Evolutionary conservation across 768 basidiomycete genomes (phyloP), one percentile per base, ranked within the genome.

Genomic region (Amanita rubescens): DNA sequence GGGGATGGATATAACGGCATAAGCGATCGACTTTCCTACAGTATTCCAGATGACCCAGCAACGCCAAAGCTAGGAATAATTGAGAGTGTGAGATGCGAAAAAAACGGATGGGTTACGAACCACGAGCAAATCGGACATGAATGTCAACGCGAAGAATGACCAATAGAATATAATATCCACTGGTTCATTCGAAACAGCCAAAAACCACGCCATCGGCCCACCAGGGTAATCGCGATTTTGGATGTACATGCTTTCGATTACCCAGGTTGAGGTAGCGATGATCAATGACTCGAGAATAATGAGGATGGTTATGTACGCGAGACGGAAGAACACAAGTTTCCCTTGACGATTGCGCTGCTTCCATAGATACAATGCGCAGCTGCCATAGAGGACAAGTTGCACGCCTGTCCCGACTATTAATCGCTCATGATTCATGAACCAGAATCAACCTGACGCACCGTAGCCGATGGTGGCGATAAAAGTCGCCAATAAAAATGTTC

Each of bases 171-270:
- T 66, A 11, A 75, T 71, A 48, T 76, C 73, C 54, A 74, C 65
- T 0, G 71, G 60, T 7, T 72, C 66, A 46, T 72, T 60, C 57
- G 74, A 74, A 0, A 73, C 70, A 22, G 59, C 66, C 20, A 75
- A 62, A 61, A 77, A 75, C 60, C 72, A 76, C 25, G 51, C 51
- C 73, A 75, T 75, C 15, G 76, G 75, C 3, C 75, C 75, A 19
- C 65, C 70, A 32, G 72, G 70, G 50, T 66, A 73, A 52, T 71
- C 70, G 32, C 72, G 65, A 51, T 75, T 73, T 59, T 73, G 70
- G 48, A 75, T 65, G 45, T 74, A 75, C 17, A 71, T 69, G 19
- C 68, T 62, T 52, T 73, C 69, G 5, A 71, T 68, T 6, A 68
- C 73, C 34, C 71, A 65, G 3, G 71, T 71, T 57, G 74, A 72